A percentile compares a stretch with the other conserved stretches of the same genome.
These are phyloP conservation scores for Cladosporium velox DNA, from an alignment of 2,329 filamentous ascomycete genomes.

Conservation along the genomic window DNA sequence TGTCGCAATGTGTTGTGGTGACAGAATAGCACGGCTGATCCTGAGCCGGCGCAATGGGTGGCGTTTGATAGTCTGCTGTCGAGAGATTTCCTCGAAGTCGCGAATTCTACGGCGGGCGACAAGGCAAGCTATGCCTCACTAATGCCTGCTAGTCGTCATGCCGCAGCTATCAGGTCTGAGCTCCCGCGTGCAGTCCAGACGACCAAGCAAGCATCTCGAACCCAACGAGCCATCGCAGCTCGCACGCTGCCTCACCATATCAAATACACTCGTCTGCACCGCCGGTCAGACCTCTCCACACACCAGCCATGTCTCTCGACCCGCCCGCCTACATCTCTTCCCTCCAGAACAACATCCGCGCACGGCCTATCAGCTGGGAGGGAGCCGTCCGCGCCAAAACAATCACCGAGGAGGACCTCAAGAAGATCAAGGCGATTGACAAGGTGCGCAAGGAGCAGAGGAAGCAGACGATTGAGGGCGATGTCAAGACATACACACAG, in stretches of 20 bases:
- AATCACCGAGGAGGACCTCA: slow-evolving; percentile 89
- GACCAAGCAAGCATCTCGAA: slow-evolving; percentile 3
- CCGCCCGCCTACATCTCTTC: slow-evolving; percentile 84
- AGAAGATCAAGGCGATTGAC: slow-evolving; percentile 94
- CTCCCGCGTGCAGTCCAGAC: slow-evolving; percentile 6
- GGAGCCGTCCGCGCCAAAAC: slow-evolving; percentile 90
- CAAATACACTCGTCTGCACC: neutral
- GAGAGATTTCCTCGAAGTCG: slow-evolving; percentile 14
- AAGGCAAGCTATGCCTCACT: neutral
- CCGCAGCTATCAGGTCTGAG: slow-evolving; percentile 14
- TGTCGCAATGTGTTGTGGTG: neutral
- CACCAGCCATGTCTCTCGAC: slow-evolving; percentile 75
- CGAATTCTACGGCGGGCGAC: slow-evolving; percentile 8
- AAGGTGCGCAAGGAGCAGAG: slow-evolving; percentile 93
- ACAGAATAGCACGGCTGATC: neutral
- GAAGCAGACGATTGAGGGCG: slow-evolving; percentile 75
- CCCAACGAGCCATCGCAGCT: slow-evolving; percentile 16
- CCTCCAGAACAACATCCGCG: slow-evolving; percentile 95
- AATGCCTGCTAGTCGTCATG: neutral
- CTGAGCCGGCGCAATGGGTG: neutral
- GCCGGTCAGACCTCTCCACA: neutral
- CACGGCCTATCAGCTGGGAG: slow-evolving; percentile 95
- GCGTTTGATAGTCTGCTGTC: slow-evolving; percentile 13
- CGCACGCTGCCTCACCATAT: slow-evolving; percentile 2
- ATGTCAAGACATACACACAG: slow-evolving; percentile 76